phyloP scores from a whole-genome alignment of 2,329 filamentous ascomycete genomes.

The Aspergillus pseudoglaucus region DNA sequence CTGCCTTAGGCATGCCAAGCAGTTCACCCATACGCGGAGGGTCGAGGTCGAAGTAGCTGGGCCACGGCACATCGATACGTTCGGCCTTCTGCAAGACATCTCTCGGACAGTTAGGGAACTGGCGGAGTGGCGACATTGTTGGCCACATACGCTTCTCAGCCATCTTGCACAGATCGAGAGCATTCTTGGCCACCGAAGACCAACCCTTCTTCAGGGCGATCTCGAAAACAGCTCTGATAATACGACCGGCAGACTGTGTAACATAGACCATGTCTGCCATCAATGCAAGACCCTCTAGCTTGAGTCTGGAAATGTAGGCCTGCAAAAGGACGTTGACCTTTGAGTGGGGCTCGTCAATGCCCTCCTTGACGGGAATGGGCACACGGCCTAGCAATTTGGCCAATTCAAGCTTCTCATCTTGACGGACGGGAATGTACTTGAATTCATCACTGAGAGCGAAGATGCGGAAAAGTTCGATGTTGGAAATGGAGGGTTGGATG shows the following conservation, averaged over 20 bases:
- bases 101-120: conserved; percentile 74
- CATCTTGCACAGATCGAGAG: conserved; percentile 95
- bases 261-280: conserved; percentile 99
- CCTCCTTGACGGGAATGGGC: conserved; percentile 94
- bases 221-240: conserved; percentile 90
- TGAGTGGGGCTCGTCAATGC: conserved; percentile 90
- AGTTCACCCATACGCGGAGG: conserved; percentile 94
- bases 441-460: conserved; percentile 96
- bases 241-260: conserved; percentile 94
- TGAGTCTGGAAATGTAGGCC: conserved; percentile 91
- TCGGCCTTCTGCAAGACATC: conserved; percentile 91
- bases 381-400: conserved; percentile 85
- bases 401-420: conserved; percentile 94
- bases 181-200: conserved; percentile 86
- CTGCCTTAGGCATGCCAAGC: conserved; percentile 81
- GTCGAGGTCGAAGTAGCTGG: conserved; percentile 90
- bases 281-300: conserved; percentile 84
- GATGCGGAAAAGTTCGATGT: conserved; percentile 92
- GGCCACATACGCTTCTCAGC: conserved; percentile 99
- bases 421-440: conserved; percentile 95
- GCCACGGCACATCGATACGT: conserved; percentile 89
- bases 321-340: conserved; percentile 98
- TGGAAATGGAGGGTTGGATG: conserved; percentile 84
- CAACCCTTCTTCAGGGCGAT: conserved; percentile 96
- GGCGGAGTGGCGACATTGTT: conserved; percentile 90